Conservation (phyloP, 495 filamentous ascomycete species). For the Neurospora sp. region DNA sequence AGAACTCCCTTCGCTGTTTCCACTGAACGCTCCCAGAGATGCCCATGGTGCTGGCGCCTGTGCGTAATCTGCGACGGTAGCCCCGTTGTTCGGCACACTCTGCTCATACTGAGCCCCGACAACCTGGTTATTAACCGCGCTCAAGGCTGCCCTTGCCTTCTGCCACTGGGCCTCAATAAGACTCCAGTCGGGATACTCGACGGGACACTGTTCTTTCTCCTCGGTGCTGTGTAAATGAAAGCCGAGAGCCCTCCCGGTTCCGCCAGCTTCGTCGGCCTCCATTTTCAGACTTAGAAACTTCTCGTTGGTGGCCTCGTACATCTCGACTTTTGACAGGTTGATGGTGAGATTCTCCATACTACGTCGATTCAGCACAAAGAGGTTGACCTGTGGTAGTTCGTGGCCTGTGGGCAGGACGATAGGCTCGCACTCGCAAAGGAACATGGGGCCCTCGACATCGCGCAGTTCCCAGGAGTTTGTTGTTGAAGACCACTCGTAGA, state of each 20-base stretch:
- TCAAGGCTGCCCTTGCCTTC: neutral
- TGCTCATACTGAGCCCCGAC: neutral
- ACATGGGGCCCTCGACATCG: constrained; percentile 69
- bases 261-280: constrained; percentile 13
- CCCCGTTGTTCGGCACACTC: constrained; percentile 3
- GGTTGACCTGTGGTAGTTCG: constrained; percentile 19
- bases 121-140: neutral
- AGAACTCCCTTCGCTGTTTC: neutral
- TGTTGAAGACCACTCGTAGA: constrained; percentile 61
- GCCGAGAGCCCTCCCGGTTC: neutral
- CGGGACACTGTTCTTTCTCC: neutral
- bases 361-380: constrained; percentile 39
- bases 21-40: neutral
- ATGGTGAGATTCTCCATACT: constrained; percentile 33
- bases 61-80: neutral
- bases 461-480: constrained; percentile 64
- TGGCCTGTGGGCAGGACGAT: constrained; percentile 17
- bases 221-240: neutral
- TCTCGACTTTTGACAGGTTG: constrained; percentile 25
- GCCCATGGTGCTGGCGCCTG: neutral
- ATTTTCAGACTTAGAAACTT: constrained; percentile 34
- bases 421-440: constrained; percentile 56
- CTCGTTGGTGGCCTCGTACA: neutral
- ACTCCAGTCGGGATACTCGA: neutral
- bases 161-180: neutral